phyloP scores from a whole-genome alignment of 345 rosid species.

The Clarkia xantiana region DNA sequence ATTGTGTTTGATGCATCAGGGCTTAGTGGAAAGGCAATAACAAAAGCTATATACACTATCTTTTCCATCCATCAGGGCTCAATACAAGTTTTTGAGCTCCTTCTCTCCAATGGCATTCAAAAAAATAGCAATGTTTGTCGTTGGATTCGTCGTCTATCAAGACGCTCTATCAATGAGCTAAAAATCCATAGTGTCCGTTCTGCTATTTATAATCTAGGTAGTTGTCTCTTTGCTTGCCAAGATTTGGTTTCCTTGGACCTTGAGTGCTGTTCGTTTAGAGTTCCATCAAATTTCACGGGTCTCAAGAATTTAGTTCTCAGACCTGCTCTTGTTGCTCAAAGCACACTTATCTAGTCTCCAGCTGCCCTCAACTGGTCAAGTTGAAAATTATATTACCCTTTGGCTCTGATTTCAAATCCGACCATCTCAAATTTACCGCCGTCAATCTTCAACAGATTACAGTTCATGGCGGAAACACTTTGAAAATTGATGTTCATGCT shows the following conservation, averaged over 20 bases:
- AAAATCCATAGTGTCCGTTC: neutral
- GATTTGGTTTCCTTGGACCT: neutral
- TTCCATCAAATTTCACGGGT: neutral
- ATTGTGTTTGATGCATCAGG: neutral
- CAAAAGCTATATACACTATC: neutral
- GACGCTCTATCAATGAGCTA: neutral
- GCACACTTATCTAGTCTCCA: neutral
- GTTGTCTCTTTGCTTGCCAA: neutral
- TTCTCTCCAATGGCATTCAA: neutral
- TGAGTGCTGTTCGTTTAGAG: neutral
- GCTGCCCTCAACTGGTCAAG: neutral
- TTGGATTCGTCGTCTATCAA: constrained; percentile 1
- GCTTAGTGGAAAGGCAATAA: neutral
- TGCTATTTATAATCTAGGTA: neutral
- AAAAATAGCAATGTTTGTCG: neutral
- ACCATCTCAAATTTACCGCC: neutral
- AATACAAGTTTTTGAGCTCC: neutral
- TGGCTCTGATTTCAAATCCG: neutral
- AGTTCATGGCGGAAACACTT: neutral
- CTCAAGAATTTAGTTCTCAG: neutral
- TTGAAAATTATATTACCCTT: neutral
- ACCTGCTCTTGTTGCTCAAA: neutral
- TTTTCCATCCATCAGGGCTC: neutral
- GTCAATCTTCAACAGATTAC: neutral
- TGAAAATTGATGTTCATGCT: neutral